Evolutionary conservation across 352 stramenopile species (phyloP), one percentile per base, ranked within the genome.

Genomic region (Thalassiosira oceanica): DNA sequence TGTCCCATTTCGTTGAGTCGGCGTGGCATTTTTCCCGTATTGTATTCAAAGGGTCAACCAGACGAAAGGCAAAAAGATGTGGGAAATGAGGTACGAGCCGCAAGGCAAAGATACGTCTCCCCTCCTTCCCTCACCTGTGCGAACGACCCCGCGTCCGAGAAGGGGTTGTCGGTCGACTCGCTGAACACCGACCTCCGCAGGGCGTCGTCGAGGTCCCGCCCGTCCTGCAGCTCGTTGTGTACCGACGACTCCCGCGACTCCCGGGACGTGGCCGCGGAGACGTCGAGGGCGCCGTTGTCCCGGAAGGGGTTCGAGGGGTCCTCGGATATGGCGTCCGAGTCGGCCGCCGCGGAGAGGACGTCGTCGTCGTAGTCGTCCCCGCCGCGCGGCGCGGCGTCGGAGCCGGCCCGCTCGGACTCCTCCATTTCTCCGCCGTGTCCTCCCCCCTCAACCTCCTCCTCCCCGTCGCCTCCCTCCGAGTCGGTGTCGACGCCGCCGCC

Each of bases 71-170:
- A 23, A 13, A 18, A 18, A 15, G 37, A 23, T 45, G 37, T 6
- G 6, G 37, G 16, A 45, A 24, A 26, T 33, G 21, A n/a, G 24
- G 46, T 55, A 55, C 15, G 16, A 23, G 31, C 7, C 13, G 31
- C 31, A 13, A 28, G 7, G 35, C 2, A 2, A 41, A 16, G 13
- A 23, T n/a, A 23, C 46, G 4, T 18, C 31, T 8, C 31, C n/a
- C 31, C 31, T 8, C n/a, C 31, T n/a, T 8, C n/a, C 31, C 13
- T 4, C 37, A 15, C 37, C 37, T 45, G 13, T 18, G 15, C 37
- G 13, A 16, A 15, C 6, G 37, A 7, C 37, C 5, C 37, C 37
- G 37, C 29, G 28, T 64, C 54, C 16, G 54, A 64, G 29, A 64
- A 64, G 54, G 54, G 54, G 15, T 45, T 45, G 37, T 45, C 37